Conservation (phyloP, 2,329 filamentous ascomycete genomes). For the Amauroascus niger region DNA sequence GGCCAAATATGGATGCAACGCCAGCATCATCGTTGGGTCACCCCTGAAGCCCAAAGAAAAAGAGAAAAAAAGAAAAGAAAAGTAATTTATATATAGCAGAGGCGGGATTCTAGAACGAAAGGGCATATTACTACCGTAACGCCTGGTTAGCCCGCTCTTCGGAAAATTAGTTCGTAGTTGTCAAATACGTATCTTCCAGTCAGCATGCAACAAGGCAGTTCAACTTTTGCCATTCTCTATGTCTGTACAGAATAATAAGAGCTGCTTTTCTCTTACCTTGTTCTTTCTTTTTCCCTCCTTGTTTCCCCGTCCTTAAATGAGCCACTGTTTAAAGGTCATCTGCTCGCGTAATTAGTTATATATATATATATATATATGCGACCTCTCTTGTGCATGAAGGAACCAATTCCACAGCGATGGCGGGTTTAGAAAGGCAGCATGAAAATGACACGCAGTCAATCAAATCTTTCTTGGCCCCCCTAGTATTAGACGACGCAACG, state of each 20-base stretch:
- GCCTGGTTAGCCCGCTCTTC: not conserved
- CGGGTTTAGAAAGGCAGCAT: not conserved
- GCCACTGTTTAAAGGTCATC: not conserved
- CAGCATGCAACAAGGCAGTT: not conserved
- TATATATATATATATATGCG: not conserved
- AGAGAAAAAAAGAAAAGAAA: not conserved
- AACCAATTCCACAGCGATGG: not conserved
- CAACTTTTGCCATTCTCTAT: too few species aligned
- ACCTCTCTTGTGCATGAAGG: not conserved
- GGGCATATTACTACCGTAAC: not conserved
- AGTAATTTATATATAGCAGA: too few species aligned
- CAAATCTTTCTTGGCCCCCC: slow-evolving; percentile 11
- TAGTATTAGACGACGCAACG: slow-evolving; percentile 14
- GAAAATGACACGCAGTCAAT: slow-evolving; percentile 7
- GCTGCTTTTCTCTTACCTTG: not conserved
- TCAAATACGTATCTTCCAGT: not conserved
- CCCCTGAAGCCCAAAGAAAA: not conserved
- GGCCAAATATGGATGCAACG: not conserved
- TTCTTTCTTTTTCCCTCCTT: not conserved
- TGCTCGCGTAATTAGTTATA: not conserved
- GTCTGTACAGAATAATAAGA: too few species aligned
- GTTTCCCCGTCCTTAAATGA: not conserved
- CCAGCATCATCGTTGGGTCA: not conserved
- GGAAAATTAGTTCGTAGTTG: not conserved
- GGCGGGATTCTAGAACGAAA: not conserved